Evolutionary conservation across 2,329 filamentous ascomycete genomes (phyloP), one percentile per base, ranked within the genome.

Genomic region (Diaporthe citri): DNA sequence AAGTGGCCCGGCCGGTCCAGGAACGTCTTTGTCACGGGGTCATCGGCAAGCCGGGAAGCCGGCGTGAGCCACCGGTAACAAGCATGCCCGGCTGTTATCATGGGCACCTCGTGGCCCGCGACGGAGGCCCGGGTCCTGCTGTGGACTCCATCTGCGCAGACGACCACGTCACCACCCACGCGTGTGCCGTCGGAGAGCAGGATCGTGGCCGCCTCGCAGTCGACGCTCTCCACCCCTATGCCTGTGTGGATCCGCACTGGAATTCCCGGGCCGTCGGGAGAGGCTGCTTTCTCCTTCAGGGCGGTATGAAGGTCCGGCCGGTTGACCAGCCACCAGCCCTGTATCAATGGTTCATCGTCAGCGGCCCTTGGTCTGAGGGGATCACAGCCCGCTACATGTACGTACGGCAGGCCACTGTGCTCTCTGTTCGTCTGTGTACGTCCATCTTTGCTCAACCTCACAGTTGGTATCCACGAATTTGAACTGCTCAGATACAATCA

Each of bases 41-140:
- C 52, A 3, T 51, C 56, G 5, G 46, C 52, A 20, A 76, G 73
- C 13, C 46, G 43, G 3, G 72, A 70, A 3, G 55, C 70, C 9
- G 75, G 72, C n/a, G 55, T 60, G 4, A 76, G 72, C 41, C 74
- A 76, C 7, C 75, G 69, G 46, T 76, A 76, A 31, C 75, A 76
- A 31, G 67, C 64, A 2, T 59, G 34, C n/a, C 75, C 72, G 17
- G 55, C 48, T 6, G 10, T 69, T 6, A 70, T 22, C 51, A 76
- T 70, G 20, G 72, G 57, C 6, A 69, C 31, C 20, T 74, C 41
- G 60, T 13, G 39, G 8, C 75, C 72, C 1, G 55, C n/a, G 5
- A 76, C 39, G 10, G 60, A 43, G 4, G 66, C 36, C 22, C 75
- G 72, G 7, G 75, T 72, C 7, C 55, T 66, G 28, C 72, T 74